phyloP scores from a whole-genome alignment of 2,329 filamentous ascomycete genomes.

The Monilinia polystroma region DNA sequence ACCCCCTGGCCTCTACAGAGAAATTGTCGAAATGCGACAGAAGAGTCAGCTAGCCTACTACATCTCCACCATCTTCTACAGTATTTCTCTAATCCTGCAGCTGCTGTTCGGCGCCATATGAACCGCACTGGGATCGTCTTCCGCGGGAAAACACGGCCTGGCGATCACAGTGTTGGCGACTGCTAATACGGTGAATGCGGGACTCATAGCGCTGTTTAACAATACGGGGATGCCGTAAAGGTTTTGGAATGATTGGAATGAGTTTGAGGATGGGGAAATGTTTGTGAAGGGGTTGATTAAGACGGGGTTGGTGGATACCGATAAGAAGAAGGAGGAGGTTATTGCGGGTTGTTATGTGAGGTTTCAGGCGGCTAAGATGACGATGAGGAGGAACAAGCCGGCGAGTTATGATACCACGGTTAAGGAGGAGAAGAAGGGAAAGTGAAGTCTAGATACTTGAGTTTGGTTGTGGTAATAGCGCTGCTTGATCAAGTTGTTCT shows the following conservation, averaged over 20 bases:
- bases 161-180: constrained; percentile 33
- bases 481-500: background rate
- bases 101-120: constrained; percentile 34
- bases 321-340: constrained; percentile 21
- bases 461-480: background rate
- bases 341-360: constrained; percentile 26
- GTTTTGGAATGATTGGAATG: constrained; percentile 30
- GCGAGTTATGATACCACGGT: constrained; percentile 20
- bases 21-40: constrained; percentile 27
- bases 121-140: constrained; percentile 31
- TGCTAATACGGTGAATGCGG: constrained; percentile 31
- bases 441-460: background rate
- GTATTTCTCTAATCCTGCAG: constrained; percentile 29
- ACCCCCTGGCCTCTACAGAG: constrained; percentile 32
- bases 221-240: constrained; percentile 31
- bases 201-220: constrained; percentile 30
- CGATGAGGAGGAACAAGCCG: constrained; percentile 24
- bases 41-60: constrained; percentile 28
- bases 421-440: background rate
- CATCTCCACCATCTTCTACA: constrained; percentile 29
- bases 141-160: constrained; percentile 22
- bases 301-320: constrained; percentile 24
- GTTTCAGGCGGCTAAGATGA: constrained; percentile 24
- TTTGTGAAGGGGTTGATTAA: constrained; percentile 26
- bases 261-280: constrained; percentile 30